These are phyloP conservation scores for Endoconidiophora laricicola DNA, from an alignment of 2,329 filamentous ascomycete species.

Conservation along the genomic window DNA sequence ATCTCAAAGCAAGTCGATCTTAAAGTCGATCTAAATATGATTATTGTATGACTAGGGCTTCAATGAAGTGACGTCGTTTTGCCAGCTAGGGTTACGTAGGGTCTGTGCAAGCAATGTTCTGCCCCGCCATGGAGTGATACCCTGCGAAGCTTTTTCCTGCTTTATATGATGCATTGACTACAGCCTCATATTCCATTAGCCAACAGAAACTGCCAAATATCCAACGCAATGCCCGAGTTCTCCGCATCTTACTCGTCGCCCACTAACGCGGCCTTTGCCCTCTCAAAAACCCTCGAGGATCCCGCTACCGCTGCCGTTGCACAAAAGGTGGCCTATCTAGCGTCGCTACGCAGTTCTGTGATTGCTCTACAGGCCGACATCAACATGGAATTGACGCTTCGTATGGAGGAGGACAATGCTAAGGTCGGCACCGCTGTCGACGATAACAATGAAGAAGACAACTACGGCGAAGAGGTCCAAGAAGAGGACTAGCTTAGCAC, in stretches of 20 bases:
- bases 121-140: not conserved
- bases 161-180: not conserved
- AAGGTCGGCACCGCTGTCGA: constrained; percentile 24
- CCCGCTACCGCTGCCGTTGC: constrained; percentile 23
- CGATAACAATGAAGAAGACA: constrained; percentile 50
- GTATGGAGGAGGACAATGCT: constrained; percentile 56
- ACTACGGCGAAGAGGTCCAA: constrained; percentile 73
- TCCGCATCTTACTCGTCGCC: constrained; percentile 32
- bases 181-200: not conserved
- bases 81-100: too few species aligned
- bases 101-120: not conserved
- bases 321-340: constrained; percentile 43
- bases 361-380: constrained; percentile 44
- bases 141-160: constrained; percentile 6
- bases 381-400: constrained; percentile 53
- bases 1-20: too few species aligned
- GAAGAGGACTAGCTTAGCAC: constrained; percentile 34
- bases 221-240: not conserved
- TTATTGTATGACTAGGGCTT: too few species aligned
- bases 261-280: constrained; percentile 29
- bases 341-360: constrained; percentile 39
- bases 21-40: too few species aligned
- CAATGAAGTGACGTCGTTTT: too few species aligned
- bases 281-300: constrained; percentile 22
- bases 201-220: constrained; percentile 15